Evolutionary conservation across 441 rosid genomes (phyloP).

Genomic region (Biscutella auriculata): DNA sequence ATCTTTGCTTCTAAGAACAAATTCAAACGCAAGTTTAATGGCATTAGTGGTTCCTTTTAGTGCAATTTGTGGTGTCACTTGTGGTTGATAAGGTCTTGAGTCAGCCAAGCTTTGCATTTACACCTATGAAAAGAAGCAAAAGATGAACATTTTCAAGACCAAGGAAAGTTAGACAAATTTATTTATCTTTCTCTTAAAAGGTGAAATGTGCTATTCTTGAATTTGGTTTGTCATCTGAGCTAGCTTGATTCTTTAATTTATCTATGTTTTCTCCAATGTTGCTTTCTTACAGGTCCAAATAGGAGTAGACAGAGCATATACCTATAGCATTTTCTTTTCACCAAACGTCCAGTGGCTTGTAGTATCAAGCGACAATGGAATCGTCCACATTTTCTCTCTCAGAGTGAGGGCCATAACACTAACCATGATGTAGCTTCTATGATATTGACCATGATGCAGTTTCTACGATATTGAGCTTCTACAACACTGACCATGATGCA

Average conservation of each 20-base stretch:
- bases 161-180: conserved; percentile 16
- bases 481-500: too few species aligned
- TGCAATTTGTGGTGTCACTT: conserved; percentile 50
- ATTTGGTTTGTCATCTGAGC: too few species aligned
- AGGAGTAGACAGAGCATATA: conserved; percentile 83
- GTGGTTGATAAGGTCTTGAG: conserved; percentile 50
- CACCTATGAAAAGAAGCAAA: conserved; percentile 29
- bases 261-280: too few species aligned
- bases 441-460: too few species aligned
- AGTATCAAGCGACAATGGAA: conserved; percentile 78
- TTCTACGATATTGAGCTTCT: too few species aligned
- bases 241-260: too few species aligned
- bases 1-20: conserved; percentile 60
- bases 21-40: conserved; percentile 67
- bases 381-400: conserved; percentile 78
- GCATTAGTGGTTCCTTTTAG: conserved; percentile 76
- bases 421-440: too few species aligned
- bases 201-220: too few species aligned
- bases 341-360: conserved; percentile 76
- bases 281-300: conserved; percentile 51
- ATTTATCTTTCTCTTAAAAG: too few species aligned
- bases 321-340: conserved; percentile 66
- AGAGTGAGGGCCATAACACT: conserved; percentile 81
- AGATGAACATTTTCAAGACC: conserved; percentile 33
- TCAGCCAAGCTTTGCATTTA: conserved; percentile 11